These are phyloP conservation scores for Phytopythium cucurbitacearum DNA, from an alignment of 352 stramenopile genomes.

Conservation along the genomic window DNA sequence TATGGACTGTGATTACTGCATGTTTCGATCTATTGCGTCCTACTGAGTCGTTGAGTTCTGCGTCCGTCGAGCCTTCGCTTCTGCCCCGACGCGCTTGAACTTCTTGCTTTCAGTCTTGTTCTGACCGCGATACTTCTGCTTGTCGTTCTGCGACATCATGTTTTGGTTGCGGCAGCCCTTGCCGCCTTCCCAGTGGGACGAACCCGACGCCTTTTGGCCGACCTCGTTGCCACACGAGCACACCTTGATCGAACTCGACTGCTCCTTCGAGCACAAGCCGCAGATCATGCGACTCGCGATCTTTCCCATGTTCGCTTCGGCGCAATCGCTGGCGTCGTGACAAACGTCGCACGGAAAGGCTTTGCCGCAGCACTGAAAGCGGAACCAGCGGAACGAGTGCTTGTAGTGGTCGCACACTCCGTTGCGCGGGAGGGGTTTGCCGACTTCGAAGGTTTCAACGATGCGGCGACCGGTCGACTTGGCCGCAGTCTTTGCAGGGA, in stretches of 20 bases:
- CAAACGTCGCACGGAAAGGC: conserved; percentile 80
- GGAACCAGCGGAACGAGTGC: conserved; percentile 78
- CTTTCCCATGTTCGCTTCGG: conserved; percentile 62
- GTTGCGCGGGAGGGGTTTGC: conserved; percentile 64
- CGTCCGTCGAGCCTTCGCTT: conserved; percentile 41
- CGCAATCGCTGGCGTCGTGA: conserved; percentile 70
- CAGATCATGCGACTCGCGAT: conserved; percentile 84
- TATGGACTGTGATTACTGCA: background rate
- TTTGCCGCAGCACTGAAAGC: conserved; percentile 84
- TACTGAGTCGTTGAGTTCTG: too few relatives aligned
- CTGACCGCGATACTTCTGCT: conserved; percentile 65
- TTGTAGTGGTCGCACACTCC: conserved; percentile 77
- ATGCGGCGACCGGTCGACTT: conserved; percentile 32
- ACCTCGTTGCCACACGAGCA: conserved; percentile 77
- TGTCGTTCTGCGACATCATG: conserved; percentile 62
- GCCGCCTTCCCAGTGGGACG: conserved; percentile 76
- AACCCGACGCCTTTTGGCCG: conserved; percentile 32
- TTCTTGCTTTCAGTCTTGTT: conserved; percentile 86
- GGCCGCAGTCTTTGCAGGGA: conserved; percentile 1
- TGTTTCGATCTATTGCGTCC: too few relatives aligned
- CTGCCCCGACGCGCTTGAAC: conserved; percentile 58
- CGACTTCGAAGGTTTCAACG: conserved; percentile 54
- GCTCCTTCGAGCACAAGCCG: conserved; percentile 77
- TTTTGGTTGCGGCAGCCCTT: conserved; percentile 57
- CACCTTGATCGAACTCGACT: conserved; percentile 67